Percentiles rank a stretch among this genome's conserved stretches.
These are phyloP conservation scores for Sequoia sempervirens DNA, from an alignment of 75 land plant species.

Conservation along the genomic window DNA sequence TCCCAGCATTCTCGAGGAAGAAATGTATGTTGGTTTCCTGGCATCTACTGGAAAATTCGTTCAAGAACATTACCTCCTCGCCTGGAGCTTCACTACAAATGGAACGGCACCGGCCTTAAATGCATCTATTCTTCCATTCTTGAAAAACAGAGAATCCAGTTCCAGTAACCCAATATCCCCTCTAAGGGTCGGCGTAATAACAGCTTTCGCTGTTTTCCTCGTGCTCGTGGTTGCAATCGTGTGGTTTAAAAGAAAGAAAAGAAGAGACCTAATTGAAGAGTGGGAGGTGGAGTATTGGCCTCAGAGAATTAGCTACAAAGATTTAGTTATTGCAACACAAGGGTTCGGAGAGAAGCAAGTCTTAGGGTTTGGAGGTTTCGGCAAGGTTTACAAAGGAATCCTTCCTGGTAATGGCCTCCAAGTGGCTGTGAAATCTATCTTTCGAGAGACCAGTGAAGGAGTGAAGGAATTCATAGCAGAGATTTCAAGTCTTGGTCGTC, in stretches of 20 bases:
- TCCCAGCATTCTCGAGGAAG: not conserved
- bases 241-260: not conserved
- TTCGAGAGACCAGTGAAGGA: slow-evolving; percentile 13
- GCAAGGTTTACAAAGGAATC: slow-evolving; percentile 2
- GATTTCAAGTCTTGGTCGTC: too few relatives aligned
- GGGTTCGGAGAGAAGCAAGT: slow-evolving; percentile 10
- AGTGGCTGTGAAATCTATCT: slow-evolving; percentile 28
- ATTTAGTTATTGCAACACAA: slow-evolving; percentile 18
- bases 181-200: not conserved
- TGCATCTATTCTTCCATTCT: not conserved
- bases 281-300: slow-evolving; percentile 12
- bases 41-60: slow-evolving; percentile 13
- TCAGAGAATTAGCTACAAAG: slow-evolving; percentile 16
- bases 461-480: too few relatives aligned
- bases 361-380: slow-evolving; percentile 20
- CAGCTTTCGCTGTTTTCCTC: too few relatives aligned
- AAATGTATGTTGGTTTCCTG: slow-evolving; percentile 19
- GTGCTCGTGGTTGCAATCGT: not conserved
- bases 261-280: not conserved
- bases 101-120: slow-evolving; percentile 4
- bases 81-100: slow-evolving; percentile 17
- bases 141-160: not conserved
- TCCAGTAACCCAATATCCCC: not conserved
- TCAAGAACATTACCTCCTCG: slow-evolving; percentile 2
- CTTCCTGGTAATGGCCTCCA: slow-evolving; percentile 15